Evolutionary conservation across 2,329 filamentous ascomycete genomes (phyloP).

Genomic region (Fusarium anguioides): DNA sequence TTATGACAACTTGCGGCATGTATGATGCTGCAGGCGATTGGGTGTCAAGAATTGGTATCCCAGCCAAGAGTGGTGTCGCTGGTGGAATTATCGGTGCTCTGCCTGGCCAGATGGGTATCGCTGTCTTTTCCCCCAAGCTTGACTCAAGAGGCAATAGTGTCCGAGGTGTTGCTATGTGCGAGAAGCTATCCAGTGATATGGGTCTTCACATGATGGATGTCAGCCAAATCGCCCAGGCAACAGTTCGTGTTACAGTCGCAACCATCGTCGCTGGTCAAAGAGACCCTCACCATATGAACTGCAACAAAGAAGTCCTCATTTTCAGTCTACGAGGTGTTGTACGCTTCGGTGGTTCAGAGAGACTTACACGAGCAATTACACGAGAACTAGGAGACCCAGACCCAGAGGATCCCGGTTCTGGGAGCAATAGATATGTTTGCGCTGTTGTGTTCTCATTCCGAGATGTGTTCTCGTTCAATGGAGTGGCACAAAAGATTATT

Average conservation of each 20-base stretch:
- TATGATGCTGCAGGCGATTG: conserved; percentile 55
- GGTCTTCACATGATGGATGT: conserved; percentile 52
- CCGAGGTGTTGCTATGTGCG: conserved; percentile 48
- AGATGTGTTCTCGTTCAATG: conserved; percentile 49
- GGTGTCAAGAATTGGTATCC: conserved; percentile 53
- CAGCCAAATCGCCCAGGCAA: conserved; percentile 48
- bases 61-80: conserved; percentile 52
- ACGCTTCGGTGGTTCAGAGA: conserved; percentile 50
- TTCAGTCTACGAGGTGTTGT: conserved; percentile 50
- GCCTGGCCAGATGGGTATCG: conserved; percentile 49
- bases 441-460: conserved; percentile 50
- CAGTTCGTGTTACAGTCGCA: conserved; percentile 45
- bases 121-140: conserved; percentile 48
- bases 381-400: conserved; percentile 43
- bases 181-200: conserved; percentile 49
- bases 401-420: conserved; percentile 43
- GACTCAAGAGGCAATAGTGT: conserved; percentile 51
- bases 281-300: conserved; percentile 44
- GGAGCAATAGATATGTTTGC: conserved; percentile 41
- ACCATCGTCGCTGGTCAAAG: conserved; percentile 45
- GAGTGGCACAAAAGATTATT: conserved; percentile 46
- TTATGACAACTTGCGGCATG: conserved; percentile 57
- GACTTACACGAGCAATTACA: conserved; percentile 47
- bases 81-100: conserved; percentile 50
- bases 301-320: conserved; percentile 46